Base-by-base conservation (phyloP, 768 basidiomycete genomes). In the Rickenella mellea region DNA sequence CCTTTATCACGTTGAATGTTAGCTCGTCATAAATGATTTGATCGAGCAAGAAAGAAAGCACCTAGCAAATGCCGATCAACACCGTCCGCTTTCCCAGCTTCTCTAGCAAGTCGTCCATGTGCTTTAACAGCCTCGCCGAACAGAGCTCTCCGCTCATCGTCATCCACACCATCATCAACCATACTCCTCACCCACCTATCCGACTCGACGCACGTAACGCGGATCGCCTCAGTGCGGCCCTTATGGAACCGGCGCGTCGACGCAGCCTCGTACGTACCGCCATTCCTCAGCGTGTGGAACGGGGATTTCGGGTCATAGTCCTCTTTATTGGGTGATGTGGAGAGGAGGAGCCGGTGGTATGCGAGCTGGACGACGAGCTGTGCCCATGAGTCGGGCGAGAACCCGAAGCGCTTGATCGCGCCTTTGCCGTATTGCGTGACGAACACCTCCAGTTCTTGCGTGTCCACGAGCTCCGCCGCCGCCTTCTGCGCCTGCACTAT, bases 361-460 rank as follows among this genome's bases (percentile, higher is more conserved):
- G 92, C 93, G 35, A 97, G 66, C 58, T 97, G 93, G 39, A 93
- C 71, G 54, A 91, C 66, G 74, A 96, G 79, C 65, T 97, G 93
- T 35, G 86, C 81, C 90, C 91, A 96, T 21, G 85, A 85, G 55
- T 97, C 93, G 2, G 93, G 93, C 30, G 89, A 88, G n/a, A 85
- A 78, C 26, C 84, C 80, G 51, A 87, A 89, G 11, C 70, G 63
- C 69, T 94, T 96, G 66, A 94, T 87, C 14, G 76, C 73, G 32
- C 74, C 73, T 61, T 92, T 94, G 26, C 93, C 93, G 52, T 93
- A 97, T 1, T 65, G 58, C 1, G 87, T 89, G 29, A 74, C 66
- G 45, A 73, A 59, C 60, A 78, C 79, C 17, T 67, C 65, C 46
- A 91, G 63, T 42, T 68, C 67, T 52, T 91, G 88, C 21, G 72